Evolutionary conservation across 2,329 filamentous ascomycete species (phyloP).

Genomic region (Aspergillus sclerotialis): DNA sequence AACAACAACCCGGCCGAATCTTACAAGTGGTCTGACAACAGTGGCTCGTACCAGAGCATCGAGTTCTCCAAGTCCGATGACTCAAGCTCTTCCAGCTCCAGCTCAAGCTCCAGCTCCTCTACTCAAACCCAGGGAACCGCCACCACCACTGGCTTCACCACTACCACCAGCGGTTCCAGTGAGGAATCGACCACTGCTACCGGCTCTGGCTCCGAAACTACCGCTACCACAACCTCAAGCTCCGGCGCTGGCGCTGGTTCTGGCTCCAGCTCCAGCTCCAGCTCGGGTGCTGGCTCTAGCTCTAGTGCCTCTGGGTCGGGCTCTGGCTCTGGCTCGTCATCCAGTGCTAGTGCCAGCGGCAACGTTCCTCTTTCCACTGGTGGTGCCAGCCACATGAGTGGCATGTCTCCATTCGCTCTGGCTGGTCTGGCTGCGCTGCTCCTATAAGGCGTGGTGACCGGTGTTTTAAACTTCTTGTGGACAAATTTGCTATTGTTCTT

Average conservation of each 20-base stretch:
- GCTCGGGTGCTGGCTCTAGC: neutral
- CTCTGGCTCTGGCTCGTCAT: slow-evolving; percentile 2
- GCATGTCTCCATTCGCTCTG: slow-evolving; percentile 11
- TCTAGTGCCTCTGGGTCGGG: neutral
- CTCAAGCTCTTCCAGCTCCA: slow-evolving; percentile 4
- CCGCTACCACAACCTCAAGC: slow-evolving; percentile 8
- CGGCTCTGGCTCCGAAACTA: slow-evolving; percentile 7
- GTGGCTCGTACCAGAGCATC: slow-evolving; percentile 60
- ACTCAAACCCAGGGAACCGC: slow-evolving; percentile 2
- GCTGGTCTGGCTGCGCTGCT: slow-evolving; percentile 12
- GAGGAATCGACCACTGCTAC: neutral
- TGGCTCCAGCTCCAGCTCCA: slow-evolving; percentile 3
- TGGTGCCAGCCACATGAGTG: slow-evolving; percentile 16
- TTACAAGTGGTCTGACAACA: slow-evolving; percentile 58
- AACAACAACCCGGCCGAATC: slow-evolving; percentile 55
- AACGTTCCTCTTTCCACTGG: slow-evolving; percentile 9
- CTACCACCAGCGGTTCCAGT: slow-evolving; percentile 1
- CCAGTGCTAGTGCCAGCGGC: slow-evolving; percentile 11
- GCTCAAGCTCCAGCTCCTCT: slow-evolving; percentile 5
- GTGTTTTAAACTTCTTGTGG: slow-evolving; percentile 3
- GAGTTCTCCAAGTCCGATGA: slow-evolving; percentile 23
- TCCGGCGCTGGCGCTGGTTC: slow-evolving; percentile 6
- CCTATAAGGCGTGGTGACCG: slow-evolving; percentile 1
- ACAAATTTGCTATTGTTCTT: slow-evolving; percentile 3
- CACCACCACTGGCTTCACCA: neutral